Evolutionary conservation across 2,329 filamentous ascomycete species (phyloP).

Genomic region (Pseudocercospora macadamiae): DNA sequence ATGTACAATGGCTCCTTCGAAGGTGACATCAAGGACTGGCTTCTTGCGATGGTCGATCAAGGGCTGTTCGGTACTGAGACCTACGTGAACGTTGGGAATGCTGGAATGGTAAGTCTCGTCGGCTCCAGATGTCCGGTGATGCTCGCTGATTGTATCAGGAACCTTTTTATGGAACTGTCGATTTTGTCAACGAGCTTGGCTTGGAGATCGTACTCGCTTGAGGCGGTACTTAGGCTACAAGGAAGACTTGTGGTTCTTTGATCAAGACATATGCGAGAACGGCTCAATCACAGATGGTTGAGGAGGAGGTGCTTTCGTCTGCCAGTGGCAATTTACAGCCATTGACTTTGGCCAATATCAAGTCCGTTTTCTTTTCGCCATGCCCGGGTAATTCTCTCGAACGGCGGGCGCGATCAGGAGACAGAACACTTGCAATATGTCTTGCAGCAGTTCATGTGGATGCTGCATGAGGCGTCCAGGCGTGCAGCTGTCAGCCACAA

Average conservation of each 20-base stretch:
- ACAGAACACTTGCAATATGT: not conserved
- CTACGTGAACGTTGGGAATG: constrained; percentile 50
- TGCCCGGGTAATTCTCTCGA: not conserved
- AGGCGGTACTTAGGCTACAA: not conserved
- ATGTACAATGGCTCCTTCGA: constrained; percentile 44
- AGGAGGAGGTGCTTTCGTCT: too few relatives aligned
- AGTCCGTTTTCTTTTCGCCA: not conserved
- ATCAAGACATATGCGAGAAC: not conserved
- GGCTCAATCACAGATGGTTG: too few relatives aligned
- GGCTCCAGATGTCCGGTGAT: not conserved
- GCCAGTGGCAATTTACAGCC: too few relatives aligned
- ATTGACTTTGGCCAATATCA: too few relatives aligned
- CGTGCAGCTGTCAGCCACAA: constrained; percentile 1
- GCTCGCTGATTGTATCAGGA: constrained; percentile 37
- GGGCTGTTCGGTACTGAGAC: constrained; percentile 43
- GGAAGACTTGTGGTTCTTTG: not conserved
- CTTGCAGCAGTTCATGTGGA: not conserved
- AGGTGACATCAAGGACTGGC: constrained; percentile 49
- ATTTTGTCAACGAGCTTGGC: constrained; percentile 23
- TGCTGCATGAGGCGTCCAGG: not conserved
- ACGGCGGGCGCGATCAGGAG: not conserved
- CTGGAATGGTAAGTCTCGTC: not conserved
- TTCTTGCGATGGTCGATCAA: constrained; percentile 42
- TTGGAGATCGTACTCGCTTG: constrained; percentile 19
- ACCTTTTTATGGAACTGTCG: constrained; percentile 27